Conservation (phyloP, 805 yeast species). For the Wickerhamomyces bisporus region DNA sequence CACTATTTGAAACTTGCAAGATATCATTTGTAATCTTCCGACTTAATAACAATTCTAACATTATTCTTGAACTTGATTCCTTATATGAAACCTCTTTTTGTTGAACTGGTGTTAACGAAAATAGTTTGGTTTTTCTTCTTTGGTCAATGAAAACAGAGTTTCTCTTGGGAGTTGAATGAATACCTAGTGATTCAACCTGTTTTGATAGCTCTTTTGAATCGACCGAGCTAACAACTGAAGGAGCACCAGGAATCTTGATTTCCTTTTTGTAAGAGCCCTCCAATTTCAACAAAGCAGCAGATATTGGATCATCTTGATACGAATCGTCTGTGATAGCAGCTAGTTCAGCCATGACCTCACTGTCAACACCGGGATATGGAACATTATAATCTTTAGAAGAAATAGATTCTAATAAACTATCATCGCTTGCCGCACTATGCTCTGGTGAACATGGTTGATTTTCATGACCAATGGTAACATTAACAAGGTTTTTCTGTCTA, state of each 20-base stretch:
- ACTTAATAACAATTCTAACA: slow-evolving; percentile 32
- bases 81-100: slow-evolving; percentile 18
- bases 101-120: slow-evolving; percentile 30
- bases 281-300: slow-evolving; percentile 67
- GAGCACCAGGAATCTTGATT: slow-evolving; percentile 3
- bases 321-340: slow-evolving; percentile 84
- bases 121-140: slow-evolving; percentile 32
- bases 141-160: slow-evolving; percentile 30
- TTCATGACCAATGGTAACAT: slow-evolving; percentile 9
- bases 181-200: slow-evolving; percentile 16
- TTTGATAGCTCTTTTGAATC: slow-evolving; percentile 17
- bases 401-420: slow-evolving; percentile 8
- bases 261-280: slow-evolving; percentile 53
- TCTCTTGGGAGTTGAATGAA: slow-evolving; percentile 17
- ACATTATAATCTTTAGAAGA: slow-evolving; percentile 17
- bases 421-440: not conserved
- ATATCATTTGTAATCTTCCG: slow-evolving; percentile 19
- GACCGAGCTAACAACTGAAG: slow-evolving; percentile 8
- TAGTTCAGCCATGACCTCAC: slow-evolving; percentile 64
- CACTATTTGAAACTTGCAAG: slow-evolving; percentile 25
- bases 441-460: not conserved
- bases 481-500: slow-evolving; percentile 9
- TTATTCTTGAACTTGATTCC: slow-evolving; percentile 28
- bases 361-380: slow-evolving; percentile 43
- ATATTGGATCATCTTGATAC: slow-evolving; percentile 61